Percentiles rank a stretch among this genome's conserved stretches.
Conservation (phyloP, 2,329 filamentous ascomycete species). For the Periconia sp. region DNA sequence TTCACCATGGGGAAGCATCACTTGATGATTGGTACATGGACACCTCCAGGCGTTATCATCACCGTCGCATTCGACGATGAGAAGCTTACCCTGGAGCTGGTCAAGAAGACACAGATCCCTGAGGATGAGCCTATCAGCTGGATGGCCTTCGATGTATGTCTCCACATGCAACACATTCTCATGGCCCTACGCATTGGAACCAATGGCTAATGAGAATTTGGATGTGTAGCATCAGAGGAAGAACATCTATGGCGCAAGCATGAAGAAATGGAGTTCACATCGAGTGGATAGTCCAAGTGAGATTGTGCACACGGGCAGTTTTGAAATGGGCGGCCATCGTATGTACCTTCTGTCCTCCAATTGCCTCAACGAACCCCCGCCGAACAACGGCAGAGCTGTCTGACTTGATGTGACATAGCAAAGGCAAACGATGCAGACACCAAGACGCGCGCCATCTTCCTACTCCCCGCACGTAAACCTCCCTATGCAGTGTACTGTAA, state of each 20-base stretch:
- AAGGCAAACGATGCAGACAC: constrained; percentile 71
- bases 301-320: constrained; percentile 76
- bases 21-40: constrained; percentile 92
- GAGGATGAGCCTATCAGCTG: constrained; percentile 88
- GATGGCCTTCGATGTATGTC: constrained; percentile 85
- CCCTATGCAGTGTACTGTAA: constrained; percentile 88
- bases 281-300: constrained; percentile 75
- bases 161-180: not conserved
- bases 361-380: too few species aligned
- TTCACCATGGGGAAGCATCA: constrained; percentile 75
- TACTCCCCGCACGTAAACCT: constrained; percentile 77
- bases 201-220: constrained; percentile 18
- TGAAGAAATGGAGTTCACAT: constrained; percentile 93
- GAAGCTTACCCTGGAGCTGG: constrained; percentile 71
- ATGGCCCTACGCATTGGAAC: not conserved
- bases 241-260: constrained; percentile 85
- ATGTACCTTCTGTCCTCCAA: too few species aligned
- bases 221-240: constrained; percentile 73
- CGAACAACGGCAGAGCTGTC: too few species aligned
- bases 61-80: constrained; percentile 89
- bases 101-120: constrained; percentile 83
- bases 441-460: constrained; percentile 88
- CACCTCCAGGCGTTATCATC: constrained; percentile 86
- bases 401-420: constrained; percentile 53
- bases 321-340: constrained; percentile 76